Evolutionary conservation across 2,329 filamentous ascomycete species (phyloP), one percentile per base, ranked within the genome.

Genomic region (Trichophyton mentagrophytes): DNA sequence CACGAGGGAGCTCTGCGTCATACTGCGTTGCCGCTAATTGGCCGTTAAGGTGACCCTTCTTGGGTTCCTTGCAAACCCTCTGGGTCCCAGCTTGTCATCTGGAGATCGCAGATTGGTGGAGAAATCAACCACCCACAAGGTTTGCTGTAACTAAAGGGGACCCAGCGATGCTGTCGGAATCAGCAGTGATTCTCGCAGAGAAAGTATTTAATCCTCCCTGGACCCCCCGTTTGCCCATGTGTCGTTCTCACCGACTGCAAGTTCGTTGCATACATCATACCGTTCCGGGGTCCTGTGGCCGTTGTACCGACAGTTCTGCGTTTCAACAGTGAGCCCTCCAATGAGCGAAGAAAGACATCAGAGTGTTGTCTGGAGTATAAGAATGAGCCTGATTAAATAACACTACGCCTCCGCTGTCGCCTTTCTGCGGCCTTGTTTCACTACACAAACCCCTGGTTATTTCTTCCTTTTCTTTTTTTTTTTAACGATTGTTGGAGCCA

Each of bases 21-120:
- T 55, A 15, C 49, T 17, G 27, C 49, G 33, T 55, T 55, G 27
- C 11, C 27, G 27, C 49, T 27, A 36, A 55, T 36, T 55, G 49
- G 49, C 27, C 33, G 27, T 15, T 33, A 15, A 13, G 13, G 6
- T 13, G 49, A 17, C 33, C 49, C 3, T 20, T 36, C 3, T 20
- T 36, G 25, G 15, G 49, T 55, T 55, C 49, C 49, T 27, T 55
- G 27, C n/a, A 20, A 36, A 27, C 30, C 33, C 49, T 55, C 49
- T 55, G 27, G 49, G 17, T 36, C 49, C n/a, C 49, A n/a, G 49
- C 27, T 15, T 9, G 15, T n/a, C 49, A 55, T 55, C 49, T 55
- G 27, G 49, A 55, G 49, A 55, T 55, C 49, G 27, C 27, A 55
- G 49, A 55, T 55, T 55, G 49, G 49, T 55, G 49, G 49, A 55